Evolutionary conservation across 2,329 filamentous ascomycete species (phyloP), one percentile per base, ranked within the genome.

Genomic region (Neobulgaria alba): DNA sequence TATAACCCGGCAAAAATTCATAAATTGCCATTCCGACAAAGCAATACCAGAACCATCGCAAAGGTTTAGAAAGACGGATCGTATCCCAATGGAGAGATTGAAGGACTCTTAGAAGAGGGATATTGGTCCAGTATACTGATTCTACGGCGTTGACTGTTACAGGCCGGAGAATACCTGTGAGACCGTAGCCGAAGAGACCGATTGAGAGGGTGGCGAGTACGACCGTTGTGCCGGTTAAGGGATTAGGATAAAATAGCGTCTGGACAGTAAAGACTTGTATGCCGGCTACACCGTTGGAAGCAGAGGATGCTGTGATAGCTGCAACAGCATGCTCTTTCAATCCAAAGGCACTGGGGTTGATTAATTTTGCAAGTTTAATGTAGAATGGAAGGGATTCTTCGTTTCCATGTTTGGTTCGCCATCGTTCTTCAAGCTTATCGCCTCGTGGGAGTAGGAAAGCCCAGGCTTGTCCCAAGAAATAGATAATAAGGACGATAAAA

Each of bases 301-400:
- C 72, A 0, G 70, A 71, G 0, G 69, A 71, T 1, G 72, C 71
- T 1, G 69, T 75, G 51, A 75, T 72, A 36, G 71, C 51, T 46
- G 67, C 69, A 1, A 76, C 64, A 0, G 71, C 61, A 26, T 78
- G 73, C 50, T 78, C 74, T 47, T 77, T 77, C 23, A 77, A 56
- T 19, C 61, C 62, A 67, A 69, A 78, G 0, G 64, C 65, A 0
- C 72, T 67, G 4, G 58, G 58, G 48, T 77, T 77, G 49, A 77
- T 16, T 35, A 77, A 67, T 5, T 57, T 60, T 12, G 66, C 21
- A 12, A 63, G 9, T 1, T 41, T 47, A 33, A 75, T 67, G 54
- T 59, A 67, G 1, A 47, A 16, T 0, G 72, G 72, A 12, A 57
- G 54, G 20, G 62, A 61, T 2, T 65, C 69, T 3, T 65, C 53